Evolutionary conservation across 495 filamentous ascomycete species (phyloP), one percentile per base, ranked within the genome.

Genomic region (Xylaria grammica): DNA sequence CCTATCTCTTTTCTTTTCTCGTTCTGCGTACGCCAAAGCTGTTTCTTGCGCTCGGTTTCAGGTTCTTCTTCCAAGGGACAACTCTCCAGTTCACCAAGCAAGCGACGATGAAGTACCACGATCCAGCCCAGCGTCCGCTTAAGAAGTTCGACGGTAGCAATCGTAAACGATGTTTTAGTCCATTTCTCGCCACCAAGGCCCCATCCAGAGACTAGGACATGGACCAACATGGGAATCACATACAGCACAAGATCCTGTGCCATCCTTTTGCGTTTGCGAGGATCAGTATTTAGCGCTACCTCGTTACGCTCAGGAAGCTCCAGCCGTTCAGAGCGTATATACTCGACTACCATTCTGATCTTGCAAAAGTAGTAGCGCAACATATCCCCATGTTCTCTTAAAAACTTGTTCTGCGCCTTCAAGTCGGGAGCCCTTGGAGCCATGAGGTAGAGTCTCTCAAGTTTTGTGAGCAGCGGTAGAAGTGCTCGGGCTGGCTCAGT

Each of bases 201-300:
- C 69, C 69, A 72, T 15, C 44, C 61, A 42, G 56, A 65, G 38
- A 63, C 63, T 7, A 74, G 52, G 42, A 70, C 53, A 27, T 70
- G 69, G 24, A 68, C 48, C 10, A 72, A 30, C 72, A 69, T 74
- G 36, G 72, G 72, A 4, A 74, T 66, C 29, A 56, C 51, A 61
- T 68, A 54, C 29, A 53, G 26, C 46, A 65, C n/a, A 40, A 22
- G 50, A 72, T 48, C 50, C 60, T 66, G 38, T 55, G 45, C 32
- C 38, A 66, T 48, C 46, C 57, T 38, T 30, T 65, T 42, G 36
- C 52, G 67, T 26, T 45, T 58, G 13, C 65, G 42, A 7, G 38
- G 24, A 11, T 67, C 65, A 22, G 4, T 24, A 8, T 71, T 45
- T 36, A 19, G 15, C 54, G 27, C 34, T 69, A 51, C 42, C 36